Percentiles rank a stretch among this genome's conserved stretches.
phyloP scores from a whole-genome alignment of 2,329 filamentous ascomycete genomes.

The Neopestalotiopsis sp. region DNA sequence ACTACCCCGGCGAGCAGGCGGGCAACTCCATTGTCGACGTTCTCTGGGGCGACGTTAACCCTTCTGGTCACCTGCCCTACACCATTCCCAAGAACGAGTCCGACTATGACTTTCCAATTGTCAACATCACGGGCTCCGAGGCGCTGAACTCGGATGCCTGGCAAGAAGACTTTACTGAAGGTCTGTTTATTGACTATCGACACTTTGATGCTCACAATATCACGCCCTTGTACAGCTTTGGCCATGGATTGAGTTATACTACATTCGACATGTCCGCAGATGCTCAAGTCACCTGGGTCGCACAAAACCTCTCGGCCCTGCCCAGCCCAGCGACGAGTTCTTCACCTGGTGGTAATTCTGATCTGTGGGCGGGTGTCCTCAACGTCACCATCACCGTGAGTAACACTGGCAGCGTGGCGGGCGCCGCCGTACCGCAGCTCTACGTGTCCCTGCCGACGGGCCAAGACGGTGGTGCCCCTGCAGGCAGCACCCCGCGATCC shows the following conservation, averaged over 20 bases:
- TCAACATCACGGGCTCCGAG: slow-evolving; percentile 49
- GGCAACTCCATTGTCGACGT: slow-evolving; percentile 66
- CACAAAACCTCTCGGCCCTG: background rate
- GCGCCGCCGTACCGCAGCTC: background rate
- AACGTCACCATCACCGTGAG: background rate
- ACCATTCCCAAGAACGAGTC: background rate
- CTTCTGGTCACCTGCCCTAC: slow-evolving; percentile 46
- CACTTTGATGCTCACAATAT: background rate
- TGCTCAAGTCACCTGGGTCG: background rate
- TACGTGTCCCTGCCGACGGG: background rate
- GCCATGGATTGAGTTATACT: background rate
- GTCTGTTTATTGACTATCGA: slow-evolving; percentile 37
- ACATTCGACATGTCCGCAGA: background rate
- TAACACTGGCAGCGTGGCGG: background rate
- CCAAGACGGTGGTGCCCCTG: background rate
- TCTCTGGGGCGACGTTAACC: slow-evolving; percentile 66
- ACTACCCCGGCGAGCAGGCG: slow-evolving; percentile 65
- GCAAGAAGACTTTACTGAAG: slow-evolving; percentile 35
- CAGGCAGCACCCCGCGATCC: background rate
- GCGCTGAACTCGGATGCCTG: slow-evolving; percentile 30
- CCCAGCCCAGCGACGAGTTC: background rate
- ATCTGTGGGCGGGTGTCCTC: background rate
- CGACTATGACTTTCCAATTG: slow-evolving; percentile 1
- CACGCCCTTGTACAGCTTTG: background rate
- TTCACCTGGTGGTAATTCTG: background rate